These are phyloP conservation scores for Aulographum hederae DNA, from an alignment of 2,329 filamentous ascomycete species.

Conservation along the genomic window DNA sequence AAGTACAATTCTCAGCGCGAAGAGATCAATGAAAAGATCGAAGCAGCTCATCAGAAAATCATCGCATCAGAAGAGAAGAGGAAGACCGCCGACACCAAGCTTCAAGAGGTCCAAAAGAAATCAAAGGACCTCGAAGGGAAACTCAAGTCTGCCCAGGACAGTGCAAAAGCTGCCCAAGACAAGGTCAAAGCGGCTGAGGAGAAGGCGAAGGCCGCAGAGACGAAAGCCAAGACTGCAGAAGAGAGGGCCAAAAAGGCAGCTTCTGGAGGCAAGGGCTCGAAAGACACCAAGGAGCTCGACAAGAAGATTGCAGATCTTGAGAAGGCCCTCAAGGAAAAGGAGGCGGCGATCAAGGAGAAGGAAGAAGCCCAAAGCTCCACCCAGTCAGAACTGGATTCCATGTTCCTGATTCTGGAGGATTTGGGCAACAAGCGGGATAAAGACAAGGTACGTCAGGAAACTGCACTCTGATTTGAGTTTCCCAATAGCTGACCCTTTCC, in stretches of 20 bases:
- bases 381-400: slow-evolving; percentile 27
- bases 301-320: slow-evolving; percentile 10
- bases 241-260: slow-evolving; percentile 4
- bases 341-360: slow-evolving; percentile 12
- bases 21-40: not conserved
- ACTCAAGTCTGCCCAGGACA: not conserved
- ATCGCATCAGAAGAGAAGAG: not conserved
- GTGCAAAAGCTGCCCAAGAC: not conserved
- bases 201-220: not conserved
- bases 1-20: too few species aligned
- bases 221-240: slow-evolving; percentile 1
- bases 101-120: not conserved
- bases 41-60: not conserved
- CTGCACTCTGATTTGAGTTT: not conserved
- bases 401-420: slow-evolving; percentile 28
- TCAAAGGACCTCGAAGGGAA: too few species aligned
- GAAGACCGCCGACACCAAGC: too few species aligned
- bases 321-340: slow-evolving; percentile 12
- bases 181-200: not conserved
- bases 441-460: slow-evolving; percentile 15
- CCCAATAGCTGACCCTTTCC: not conserved
- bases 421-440: slow-evolving; percentile 24
- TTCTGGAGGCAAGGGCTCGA: not conserved
- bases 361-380: slow-evolving; percentile 16
- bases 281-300: slow-evolving; percentile 5